Evolutionary conservation across 2,329 filamentous ascomycete species (phyloP).

Genomic region (Acrodontium crateriforme): DNA sequence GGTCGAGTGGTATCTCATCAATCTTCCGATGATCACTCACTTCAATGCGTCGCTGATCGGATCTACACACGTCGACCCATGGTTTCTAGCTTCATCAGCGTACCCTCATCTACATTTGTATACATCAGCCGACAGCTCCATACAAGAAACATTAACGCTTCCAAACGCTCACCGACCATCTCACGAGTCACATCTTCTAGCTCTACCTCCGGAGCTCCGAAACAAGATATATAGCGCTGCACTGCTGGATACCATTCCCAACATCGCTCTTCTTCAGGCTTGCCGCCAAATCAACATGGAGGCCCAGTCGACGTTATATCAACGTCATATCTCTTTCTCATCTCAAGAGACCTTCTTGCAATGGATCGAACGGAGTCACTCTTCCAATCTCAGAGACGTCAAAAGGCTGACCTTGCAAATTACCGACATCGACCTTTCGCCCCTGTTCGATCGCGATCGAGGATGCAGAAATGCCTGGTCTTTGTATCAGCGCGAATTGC

Average conservation of each 20-base stretch:
- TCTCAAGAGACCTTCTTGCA: slow-evolving; percentile 15
- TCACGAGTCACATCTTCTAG: slow-evolving; percentile 4
- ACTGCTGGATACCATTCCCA: not conserved
- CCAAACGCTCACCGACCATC: too few species aligned
- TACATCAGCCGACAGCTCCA: too few species aligned
- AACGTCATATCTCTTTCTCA: slow-evolving; percentile 11
- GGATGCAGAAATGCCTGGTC: slow-evolving; percentile 7
- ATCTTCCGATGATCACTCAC: too few species aligned
- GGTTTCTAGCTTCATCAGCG: too few species aligned
- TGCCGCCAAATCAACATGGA: slow-evolving; percentile 14
- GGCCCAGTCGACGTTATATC: slow-evolving; percentile 9
- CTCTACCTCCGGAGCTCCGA: slow-evolving; percentile 8
- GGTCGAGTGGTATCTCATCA: too few species aligned
- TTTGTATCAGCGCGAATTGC: slow-evolving; percentile 15
- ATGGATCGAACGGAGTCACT: slow-evolving; percentile 13
- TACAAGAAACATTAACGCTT: too few species aligned
- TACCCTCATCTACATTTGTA: too few species aligned
- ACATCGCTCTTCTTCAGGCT: slow-evolving; percentile 7
- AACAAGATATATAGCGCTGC: slow-evolving; percentile 5
- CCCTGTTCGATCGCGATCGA: slow-evolving; percentile 7
- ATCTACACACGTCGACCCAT: too few species aligned
- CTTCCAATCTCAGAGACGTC: slow-evolving; percentile 12
- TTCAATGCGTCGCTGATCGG: too few species aligned
- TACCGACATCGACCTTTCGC: slow-evolving; percentile 17
- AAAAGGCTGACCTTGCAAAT: slow-evolving; percentile 10